Percentiles rank a stretch among this genome's conserved stretches.
Conservation (phyloP, 306 rosid species). For the Vigna angularis region DNA sequence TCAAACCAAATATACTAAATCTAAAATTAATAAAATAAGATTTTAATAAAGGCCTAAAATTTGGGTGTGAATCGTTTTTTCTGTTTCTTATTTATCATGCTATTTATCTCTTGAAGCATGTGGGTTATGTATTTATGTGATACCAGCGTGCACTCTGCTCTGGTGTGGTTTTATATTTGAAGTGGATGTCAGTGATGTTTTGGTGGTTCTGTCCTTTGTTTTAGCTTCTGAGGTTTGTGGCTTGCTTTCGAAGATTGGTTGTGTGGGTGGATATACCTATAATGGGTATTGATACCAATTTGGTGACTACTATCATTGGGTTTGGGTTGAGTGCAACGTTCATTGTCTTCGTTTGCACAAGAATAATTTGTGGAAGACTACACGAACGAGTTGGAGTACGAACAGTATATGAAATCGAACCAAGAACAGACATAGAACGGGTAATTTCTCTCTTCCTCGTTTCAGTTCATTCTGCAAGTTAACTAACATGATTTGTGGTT, state of each 20-base stretch:
- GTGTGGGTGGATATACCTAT: constrained; percentile 35
- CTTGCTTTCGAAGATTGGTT: constrained; percentile 38
- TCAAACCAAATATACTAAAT: no score
- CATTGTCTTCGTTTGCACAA: constrained; percentile 93
- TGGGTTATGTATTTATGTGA: constrained; percentile 33
- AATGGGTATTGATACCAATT: constrained; percentile 63
- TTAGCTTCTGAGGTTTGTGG: constrained; percentile 21
- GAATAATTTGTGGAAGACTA: constrained; percentile 89
- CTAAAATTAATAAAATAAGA: no score
- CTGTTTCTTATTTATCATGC: constrained; percentile 18
- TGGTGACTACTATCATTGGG: constrained; percentile 80
- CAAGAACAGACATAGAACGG: constrained; percentile 81
- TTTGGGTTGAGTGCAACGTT: constrained; percentile 96
- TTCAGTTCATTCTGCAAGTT: constrained; percentile 29
- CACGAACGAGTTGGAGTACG: constrained; percentile 54
- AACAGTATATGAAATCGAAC: constrained; percentile 66
- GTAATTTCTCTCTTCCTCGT: constrained; percentile 48
- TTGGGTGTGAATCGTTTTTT: constrained; percentile 40
- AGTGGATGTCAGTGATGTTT: not conserved
- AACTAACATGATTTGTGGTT: constrained; percentile 7
- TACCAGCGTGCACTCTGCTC: constrained; percentile 30
- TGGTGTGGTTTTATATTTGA: not conserved
- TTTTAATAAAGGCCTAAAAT: no score
- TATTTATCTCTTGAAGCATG: constrained; percentile 41
- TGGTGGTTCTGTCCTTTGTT: constrained; percentile 24